Percentiles rank a stretch among this genome's conserved stretches.
phyloP scores from a whole-genome alignment of 2,329 filamentous ascomycete genomes.

The Fusarium protoensiforme region DNA sequence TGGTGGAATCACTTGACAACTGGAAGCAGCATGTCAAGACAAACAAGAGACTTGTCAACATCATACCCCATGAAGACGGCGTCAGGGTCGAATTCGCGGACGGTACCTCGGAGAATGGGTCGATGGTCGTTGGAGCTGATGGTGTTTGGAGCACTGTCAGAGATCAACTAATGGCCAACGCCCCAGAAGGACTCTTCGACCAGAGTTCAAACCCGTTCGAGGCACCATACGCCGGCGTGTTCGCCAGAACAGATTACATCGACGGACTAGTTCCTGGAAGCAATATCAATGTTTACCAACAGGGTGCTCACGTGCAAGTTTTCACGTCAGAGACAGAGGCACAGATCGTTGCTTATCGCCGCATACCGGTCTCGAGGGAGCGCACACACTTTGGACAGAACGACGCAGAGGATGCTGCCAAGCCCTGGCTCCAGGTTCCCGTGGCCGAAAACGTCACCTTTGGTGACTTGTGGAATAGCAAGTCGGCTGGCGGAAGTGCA shows the following conservation, averaged over 20 bases:
- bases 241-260: not conserved
- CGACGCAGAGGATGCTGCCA: slow-evolving; percentile 11
- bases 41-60: slow-evolving; percentile 17
- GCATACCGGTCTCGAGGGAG: slow-evolving; percentile 9
- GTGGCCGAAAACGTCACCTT: slow-evolving; percentile 7
- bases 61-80: not conserved
- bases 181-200: slow-evolving; percentile 21
- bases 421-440: slow-evolving; percentile 12
- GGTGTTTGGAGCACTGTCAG: slow-evolving; percentile 21
- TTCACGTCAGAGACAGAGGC: slow-evolving; percentile 16
- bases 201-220: slow-evolving; percentile 12
- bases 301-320: slow-evolving; percentile 15
- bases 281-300: slow-evolving; percentile 18
- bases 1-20: slow-evolving; percentile 5
- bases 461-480: slow-evolving; percentile 18
- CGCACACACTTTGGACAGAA: slow-evolving; percentile 20
- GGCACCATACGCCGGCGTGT: slow-evolving; percentile 6
- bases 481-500: slow-evolving; percentile 19
- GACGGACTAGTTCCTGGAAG: not conserved
- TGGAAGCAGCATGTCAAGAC: slow-evolving; percentile 8
- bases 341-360: slow-evolving; percentile 9
- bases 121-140: not conserved
- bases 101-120: slow-evolving; percentile 13
- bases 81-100: slow-evolving; percentile 16
- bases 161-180: slow-evolving; percentile 13